Percentiles rank a stretch among this genome's conserved stretches.
Evolutionary conservation across 345 rosid genomes (phyloP).

Genomic region (Moricandia moricandioides): DNA sequence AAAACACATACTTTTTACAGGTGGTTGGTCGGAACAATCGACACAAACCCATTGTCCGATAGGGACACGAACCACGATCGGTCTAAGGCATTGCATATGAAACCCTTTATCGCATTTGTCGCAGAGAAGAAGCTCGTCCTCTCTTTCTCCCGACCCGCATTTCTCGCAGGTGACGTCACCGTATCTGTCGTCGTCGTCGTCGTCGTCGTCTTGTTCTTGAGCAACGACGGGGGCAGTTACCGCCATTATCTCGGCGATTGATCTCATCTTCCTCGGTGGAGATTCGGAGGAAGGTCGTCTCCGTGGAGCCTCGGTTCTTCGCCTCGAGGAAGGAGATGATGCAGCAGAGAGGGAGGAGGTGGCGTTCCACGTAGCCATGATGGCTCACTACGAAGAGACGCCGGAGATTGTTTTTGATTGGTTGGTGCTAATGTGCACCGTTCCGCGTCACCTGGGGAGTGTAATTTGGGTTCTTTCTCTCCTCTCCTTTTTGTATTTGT

Average conservation of each 20-base stretch:
- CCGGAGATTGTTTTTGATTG: neutral
- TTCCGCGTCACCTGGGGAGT: conserved; percentile 35
- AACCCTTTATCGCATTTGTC: neutral
- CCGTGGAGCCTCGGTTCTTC: neutral
- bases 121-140: neutral
- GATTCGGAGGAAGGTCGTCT: neutral
- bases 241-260: neutral
- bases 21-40: neutral
- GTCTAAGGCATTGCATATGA: neutral
- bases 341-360: neutral
- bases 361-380: neutral
- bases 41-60: neutral
- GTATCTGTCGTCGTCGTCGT: neutral
- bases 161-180: neutral
- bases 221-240: neutral
- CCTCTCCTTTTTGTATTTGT: conserved; percentile 4
- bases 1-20: neutral
- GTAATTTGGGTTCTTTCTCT: conserved; percentile 20
- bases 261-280: neutral
- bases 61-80: neutral
- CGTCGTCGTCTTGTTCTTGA: neutral
- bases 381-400: neutral
- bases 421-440: neutral
- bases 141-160: neutral
- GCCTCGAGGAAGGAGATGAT: neutral